phyloP scores from a whole-genome alignment of 805 yeast genomes.

The Wickerhamiella australiensis region DNA sequence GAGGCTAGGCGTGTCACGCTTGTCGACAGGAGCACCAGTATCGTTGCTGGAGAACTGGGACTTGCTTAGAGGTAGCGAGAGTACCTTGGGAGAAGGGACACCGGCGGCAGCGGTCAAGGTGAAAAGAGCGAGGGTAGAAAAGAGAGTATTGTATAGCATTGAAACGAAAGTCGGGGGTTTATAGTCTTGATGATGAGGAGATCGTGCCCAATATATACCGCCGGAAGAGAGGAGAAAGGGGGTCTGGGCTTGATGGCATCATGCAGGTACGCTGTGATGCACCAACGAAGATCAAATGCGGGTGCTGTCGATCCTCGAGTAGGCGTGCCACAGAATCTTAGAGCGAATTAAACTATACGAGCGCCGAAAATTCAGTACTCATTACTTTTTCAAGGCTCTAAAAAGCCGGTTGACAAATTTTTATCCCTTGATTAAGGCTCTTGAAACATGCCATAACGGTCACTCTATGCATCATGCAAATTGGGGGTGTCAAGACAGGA shows the following conservation, averaged over 20 bases:
- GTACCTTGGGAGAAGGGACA: background rate
- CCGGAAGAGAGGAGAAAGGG: background rate
- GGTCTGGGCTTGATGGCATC: background rate
- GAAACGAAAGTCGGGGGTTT: background rate
- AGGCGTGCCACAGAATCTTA: too few relatives aligned
- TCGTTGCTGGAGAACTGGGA: background rate
- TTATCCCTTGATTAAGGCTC: background rate
- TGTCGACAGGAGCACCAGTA: background rate
- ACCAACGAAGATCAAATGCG: background rate
- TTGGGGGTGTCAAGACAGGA: too few relatives aligned
- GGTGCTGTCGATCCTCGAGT: too few relatives aligned
- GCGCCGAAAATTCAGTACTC: too few relatives aligned
- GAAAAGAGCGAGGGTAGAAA: slow-evolving; percentile 4
- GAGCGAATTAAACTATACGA: too few relatives aligned
- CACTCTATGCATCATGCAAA: background rate
- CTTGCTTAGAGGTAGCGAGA: slow-evolving; percentile 1
- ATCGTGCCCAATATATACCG: background rate
- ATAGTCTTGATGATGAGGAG: background rate
- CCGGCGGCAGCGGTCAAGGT: slow-evolving; percentile 3
- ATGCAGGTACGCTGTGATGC: background rate
- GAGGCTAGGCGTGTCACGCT: background rate
- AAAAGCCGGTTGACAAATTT: background rate
- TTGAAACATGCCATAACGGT: background rate
- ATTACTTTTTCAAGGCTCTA: too few relatives aligned
- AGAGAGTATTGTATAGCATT: slow-evolving; percentile 5